Evolutionary conservation across 768 basidiomycete genomes (phyloP), one percentile per base, ranked within the genome.

Genomic region (Termitomyces titanicus): DNA sequence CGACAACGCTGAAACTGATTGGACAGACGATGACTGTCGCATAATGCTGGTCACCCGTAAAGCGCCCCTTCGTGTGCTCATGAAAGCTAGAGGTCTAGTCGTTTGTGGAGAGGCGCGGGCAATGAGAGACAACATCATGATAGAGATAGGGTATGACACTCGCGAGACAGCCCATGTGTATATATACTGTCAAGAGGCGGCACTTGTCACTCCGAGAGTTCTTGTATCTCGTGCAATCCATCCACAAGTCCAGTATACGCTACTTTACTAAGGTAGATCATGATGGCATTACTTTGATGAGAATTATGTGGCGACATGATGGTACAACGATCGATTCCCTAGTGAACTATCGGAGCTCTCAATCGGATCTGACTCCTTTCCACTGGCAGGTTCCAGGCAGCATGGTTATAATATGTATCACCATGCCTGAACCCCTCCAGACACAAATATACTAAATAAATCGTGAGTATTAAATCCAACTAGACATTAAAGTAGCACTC

Each of bases 401-500:
- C 9, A 29, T 35, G 1, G 3, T 34, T 33, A 11, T 4, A 11
- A 20, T 33, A 24, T 7, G 17, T 18, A 51, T 74, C 67, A 85
- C 82, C 83, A 84, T 15, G 82, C 71, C 61, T 82, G 81, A 57
- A 83, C 80, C n/a, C 83, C 83, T 27, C 83, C 83, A 60, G 70
- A 78, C 34, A 84, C 82, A 31, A 83, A 63, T 50, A 84, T 83
- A 59, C 82, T 84, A 63, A 20, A 24, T 66, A 66, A 45, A 69
- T 63, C 49, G 12, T 18, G 2, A 18, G 29, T 8, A 2, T 11
- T 15, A n/a, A 13, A 15, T n/a, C n/a, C 7, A 43, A 22, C 13
- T 13, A 18, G 29, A 20, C 25, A 2, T 17, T 3, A 18, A 15
- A 43, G 5, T 3, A 2, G 11, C 18, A 47, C 87, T 57, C 61